Conservation (phyloP, 2,329 filamentous ascomycete species). For the Claviceps fusiformis region DNA sequence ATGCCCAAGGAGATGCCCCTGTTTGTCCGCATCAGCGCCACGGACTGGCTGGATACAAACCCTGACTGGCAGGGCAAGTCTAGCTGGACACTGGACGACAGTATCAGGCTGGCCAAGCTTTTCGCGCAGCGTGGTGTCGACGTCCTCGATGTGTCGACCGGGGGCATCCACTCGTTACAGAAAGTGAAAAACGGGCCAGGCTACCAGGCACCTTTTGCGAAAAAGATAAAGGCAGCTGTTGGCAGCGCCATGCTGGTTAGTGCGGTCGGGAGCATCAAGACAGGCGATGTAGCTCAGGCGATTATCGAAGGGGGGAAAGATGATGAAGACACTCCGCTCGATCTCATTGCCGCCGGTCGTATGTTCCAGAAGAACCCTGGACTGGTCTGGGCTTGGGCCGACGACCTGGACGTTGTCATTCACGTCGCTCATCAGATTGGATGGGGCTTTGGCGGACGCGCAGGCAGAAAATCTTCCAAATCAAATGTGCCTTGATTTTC, state of each 20-base stretch:
- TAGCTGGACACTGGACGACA: conserved; percentile 15
- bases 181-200: conserved; percentile 41
- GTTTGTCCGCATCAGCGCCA: conserved; percentile 58
- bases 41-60: conserved; percentile 53
- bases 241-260: conserved; percentile 40
- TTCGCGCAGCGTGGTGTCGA: conserved; percentile 66
- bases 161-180: conserved; percentile 52
- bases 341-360: conserved; percentile 35
- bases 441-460: conserved; percentile 35
- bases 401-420: conserved; percentile 35
- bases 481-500: background rate
- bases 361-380: conserved; percentile 47
- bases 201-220: conserved; percentile 60
- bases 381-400: conserved; percentile 40
- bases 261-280: conserved; percentile 35
- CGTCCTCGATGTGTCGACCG: conserved; percentile 68
- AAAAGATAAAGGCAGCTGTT: conserved; percentile 56
- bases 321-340: conserved; percentile 27
- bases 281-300: conserved; percentile 30
- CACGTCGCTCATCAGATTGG: conserved; percentile 38
- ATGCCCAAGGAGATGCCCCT: conserved; percentile 58
- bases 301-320: conserved; percentile 24
- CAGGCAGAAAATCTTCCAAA: background rate
- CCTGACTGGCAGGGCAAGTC: background rate
- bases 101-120: conserved; percentile 50